phyloP scores from a whole-genome alignment of 139 green algal species.

The Astrephomene gubernaculifera region DNA sequence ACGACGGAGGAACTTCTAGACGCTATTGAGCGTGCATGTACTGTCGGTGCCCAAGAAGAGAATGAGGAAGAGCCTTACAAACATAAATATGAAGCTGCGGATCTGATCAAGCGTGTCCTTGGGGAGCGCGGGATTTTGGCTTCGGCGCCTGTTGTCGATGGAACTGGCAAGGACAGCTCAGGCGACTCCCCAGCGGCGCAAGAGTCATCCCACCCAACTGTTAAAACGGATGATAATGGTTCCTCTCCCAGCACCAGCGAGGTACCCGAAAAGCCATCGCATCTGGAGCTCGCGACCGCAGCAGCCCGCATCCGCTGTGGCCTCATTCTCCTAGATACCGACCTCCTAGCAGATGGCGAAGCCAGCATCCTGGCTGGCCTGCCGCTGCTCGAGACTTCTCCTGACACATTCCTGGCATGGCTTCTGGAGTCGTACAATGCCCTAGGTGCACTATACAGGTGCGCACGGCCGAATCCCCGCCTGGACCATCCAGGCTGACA shows the following conservation, averaged over 20 bases:
- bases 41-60: background rate
- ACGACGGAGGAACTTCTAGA: constrained; percentile 1
- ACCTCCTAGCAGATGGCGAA: constrained; percentile 60
- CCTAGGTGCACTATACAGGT: constrained; percentile 58
- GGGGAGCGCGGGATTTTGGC: background rate
- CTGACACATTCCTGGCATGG: background rate
- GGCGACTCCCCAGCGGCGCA: too few relatives aligned
- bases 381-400: constrained; percentile 21
- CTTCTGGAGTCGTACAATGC: constrained; percentile 60
- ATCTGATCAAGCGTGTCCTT: constrained; percentile 28
- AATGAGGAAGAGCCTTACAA: constrained; percentile 55
- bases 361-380: constrained; percentile 1
- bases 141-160: background rate
- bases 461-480: background rate
- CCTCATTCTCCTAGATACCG: constrained; percentile 66
- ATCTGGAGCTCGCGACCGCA: constrained; percentile 28
- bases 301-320: constrained; percentile 41
- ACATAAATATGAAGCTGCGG: constrained; percentile 50
- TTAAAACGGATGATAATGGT: too few relatives aligned
- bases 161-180: too few relatives aligned
- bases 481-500: background rate
- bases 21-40: background rate
- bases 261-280: too few relatives aligned
- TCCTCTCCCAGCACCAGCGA: too few relatives aligned
- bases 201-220: too few relatives aligned